phyloP scores from a whole-genome alignment of 2,329 filamentous ascomycete genomes.

The Zymoseptoria crescenta region DNA sequence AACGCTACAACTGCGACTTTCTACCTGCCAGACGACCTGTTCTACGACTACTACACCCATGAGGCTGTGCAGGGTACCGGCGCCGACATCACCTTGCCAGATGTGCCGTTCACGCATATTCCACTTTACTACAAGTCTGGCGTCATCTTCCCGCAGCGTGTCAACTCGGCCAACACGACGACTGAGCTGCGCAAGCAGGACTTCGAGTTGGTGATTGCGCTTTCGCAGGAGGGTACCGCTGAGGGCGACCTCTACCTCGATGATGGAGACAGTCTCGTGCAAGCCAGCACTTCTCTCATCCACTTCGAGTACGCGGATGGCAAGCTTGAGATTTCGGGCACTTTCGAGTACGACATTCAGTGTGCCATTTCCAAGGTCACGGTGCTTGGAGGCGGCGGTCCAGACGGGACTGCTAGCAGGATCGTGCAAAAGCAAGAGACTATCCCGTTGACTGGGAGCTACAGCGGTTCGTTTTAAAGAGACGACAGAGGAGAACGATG shows the following conservation, averaged over 20 bases:
- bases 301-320: constrained; percentile 46
- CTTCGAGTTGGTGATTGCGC: constrained; percentile 65
- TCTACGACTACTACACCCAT: constrained; percentile 55
- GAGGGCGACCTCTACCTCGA: constrained; percentile 66
- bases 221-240: constrained; percentile 55
- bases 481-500: background rate
- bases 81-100: constrained; percentile 34
- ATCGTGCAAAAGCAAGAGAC: constrained; percentile 1
- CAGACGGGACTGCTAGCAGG: background rate
- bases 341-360: constrained; percentile 35
- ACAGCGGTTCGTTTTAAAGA: background rate
- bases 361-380: constrained; percentile 44
- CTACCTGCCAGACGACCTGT: constrained; percentile 51
- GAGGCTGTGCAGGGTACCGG: constrained; percentile 41
- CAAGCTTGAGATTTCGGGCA: constrained; percentile 10
- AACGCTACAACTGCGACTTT: constrained; percentile 46
- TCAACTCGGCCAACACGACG: constrained; percentile 51
- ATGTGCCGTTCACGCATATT: constrained; percentile 47
- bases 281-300: constrained; percentile 49
- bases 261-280: constrained; percentile 62
- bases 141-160: constrained; percentile 54
- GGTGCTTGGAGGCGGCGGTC: constrained; percentile 35
- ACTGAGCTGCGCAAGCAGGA: constrained; percentile 55
- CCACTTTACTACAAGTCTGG: constrained; percentile 63
- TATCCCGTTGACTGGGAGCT: constrained; percentile 2